These are phyloP conservation scores for Mucor mucedo DNA, from an alignment of 371 early-diverging fungal genomes.

Conservation along the genomic window DNA sequence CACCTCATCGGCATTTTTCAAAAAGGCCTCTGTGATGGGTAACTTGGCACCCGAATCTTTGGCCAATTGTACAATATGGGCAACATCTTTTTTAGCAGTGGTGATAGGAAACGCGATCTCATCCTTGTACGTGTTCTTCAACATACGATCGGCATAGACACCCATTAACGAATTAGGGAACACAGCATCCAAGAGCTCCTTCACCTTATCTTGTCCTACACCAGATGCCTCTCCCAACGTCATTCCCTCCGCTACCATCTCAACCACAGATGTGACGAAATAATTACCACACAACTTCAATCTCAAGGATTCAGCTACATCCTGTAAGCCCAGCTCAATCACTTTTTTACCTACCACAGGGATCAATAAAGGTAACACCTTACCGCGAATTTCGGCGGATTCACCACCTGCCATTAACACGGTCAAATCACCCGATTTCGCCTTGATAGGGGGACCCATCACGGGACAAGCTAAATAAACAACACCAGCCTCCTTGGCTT, in stretches of 20 bases:
- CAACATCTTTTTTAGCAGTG: slow-evolving; percentile 43
- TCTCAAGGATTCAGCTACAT: slow-evolving; percentile 48
- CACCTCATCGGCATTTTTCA: slow-evolving; percentile 28
- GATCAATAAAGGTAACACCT: slow-evolving; percentile 31
- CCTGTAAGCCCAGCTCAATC: slow-evolving; percentile 52
- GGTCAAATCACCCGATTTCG: slow-evolving; percentile 33
- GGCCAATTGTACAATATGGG: slow-evolving; percentile 43
- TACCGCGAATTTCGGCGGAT: slow-evolving; percentile 7
- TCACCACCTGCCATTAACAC: slow-evolving; percentile 40
- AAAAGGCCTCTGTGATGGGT: slow-evolving; percentile 36
- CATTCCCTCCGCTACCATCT: slow-evolving; percentile 71
- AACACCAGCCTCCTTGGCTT: slow-evolving; percentile 18
- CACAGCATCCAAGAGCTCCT: slow-evolving; percentile 60
- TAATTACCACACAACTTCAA: slow-evolving; percentile 77
- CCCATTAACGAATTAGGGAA: slow-evolving; percentile 50
- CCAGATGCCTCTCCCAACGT: slow-evolving; percentile 68
- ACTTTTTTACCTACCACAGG: slow-evolving; percentile 42
- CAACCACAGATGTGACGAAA: slow-evolving; percentile 60
- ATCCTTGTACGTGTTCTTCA: slow-evolving; percentile 37
- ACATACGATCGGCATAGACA: slow-evolving; percentile 44
- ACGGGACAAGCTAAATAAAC: slow-evolving; percentile 45
- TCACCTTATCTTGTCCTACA: slow-evolving; percentile 58
- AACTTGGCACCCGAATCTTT: slow-evolving; percentile 26
- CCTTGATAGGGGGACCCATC: slow-evolving; percentile 49
- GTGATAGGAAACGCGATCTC: slow-evolving; percentile 38